phyloP scores from a whole-genome alignment of 208 protist genomes.

The Willaertia magna region DNA sequence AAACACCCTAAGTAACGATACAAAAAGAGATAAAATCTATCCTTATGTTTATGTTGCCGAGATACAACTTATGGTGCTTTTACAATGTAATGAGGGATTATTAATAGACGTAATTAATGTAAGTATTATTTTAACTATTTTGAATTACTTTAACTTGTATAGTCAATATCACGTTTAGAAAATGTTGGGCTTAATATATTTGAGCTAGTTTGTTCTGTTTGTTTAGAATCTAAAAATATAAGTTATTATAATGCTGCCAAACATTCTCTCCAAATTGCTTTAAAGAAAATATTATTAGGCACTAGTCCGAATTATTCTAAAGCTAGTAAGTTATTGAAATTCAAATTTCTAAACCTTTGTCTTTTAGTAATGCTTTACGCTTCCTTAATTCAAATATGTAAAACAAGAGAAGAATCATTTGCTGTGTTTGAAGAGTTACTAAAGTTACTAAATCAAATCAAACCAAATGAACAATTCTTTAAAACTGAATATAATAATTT shows the following conservation, averaged over 20 bases:
- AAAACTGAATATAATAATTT: neutral
- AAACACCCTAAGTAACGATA: too few relatives aligned
- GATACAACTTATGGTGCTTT: neutral
- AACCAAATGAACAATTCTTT: neutral
- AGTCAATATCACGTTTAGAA: neutral
- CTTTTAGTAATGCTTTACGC: neutral
- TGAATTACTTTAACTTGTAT: too few relatives aligned
- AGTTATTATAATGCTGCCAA: neutral
- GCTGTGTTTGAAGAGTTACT: neutral
- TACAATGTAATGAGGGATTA: neutral
- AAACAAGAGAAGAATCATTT: neutral
- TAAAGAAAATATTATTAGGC: neutral
- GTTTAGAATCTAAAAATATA: neutral
- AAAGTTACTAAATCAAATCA: neutral
- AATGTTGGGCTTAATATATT: neutral
- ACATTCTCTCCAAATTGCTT: neutral
- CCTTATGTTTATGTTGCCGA: neutral
- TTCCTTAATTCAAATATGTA: neutral
- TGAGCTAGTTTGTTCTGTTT: neutral
- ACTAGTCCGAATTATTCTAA: neutral
- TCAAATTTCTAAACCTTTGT: neutral
- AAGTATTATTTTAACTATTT: neutral
- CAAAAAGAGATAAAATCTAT: neutral
- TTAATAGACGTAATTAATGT: neutral
- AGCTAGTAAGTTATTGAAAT: neutral